A percentile compares a stretch with the other conserved stretches of the same genome.
Conservation (phyloP, 495 filamentous ascomycete species). For the Podospora appendiculata region DNA sequence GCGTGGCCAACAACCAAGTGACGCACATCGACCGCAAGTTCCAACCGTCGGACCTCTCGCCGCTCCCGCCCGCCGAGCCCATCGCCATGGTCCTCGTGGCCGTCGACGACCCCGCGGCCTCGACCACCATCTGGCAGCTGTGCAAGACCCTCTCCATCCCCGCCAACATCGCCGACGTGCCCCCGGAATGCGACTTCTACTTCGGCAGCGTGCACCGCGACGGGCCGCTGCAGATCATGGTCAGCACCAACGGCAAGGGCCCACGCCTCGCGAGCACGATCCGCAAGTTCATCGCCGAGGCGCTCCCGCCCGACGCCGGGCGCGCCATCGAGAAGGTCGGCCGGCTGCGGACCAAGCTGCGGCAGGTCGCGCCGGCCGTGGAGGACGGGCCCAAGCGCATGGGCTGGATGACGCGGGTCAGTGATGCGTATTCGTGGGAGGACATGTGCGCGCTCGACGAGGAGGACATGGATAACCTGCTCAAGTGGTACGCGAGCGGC, state of each 20-base stretch:
- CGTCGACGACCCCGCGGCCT: constrained; percentile 84
- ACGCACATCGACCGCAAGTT: constrained; percentile 75
- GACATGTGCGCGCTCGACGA: constrained; percentile 82
- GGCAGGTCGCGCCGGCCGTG: constrained; percentile 61
- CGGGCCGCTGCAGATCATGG: constrained; percentile 95
- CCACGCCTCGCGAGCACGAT: constrained; percentile 86
- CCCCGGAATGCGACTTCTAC: constrained; percentile 96
- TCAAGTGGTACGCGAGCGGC: constrained; percentile 57
- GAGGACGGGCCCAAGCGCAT: constrained; percentile 84
- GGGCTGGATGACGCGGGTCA: constrained; percentile 91
- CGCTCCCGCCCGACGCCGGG: constrained; percentile 68
- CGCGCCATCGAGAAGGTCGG: constrained; percentile 80
- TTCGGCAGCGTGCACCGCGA: constrained; percentile 94
- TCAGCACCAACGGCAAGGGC: constrained; percentile 94
- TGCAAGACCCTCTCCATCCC: constrained; percentile 79
- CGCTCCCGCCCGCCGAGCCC: constrained; percentile 28
- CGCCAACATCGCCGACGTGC: constrained; percentile 95
- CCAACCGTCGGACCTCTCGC: constrained; percentile 60
- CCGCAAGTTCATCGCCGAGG: constrained; percentile 69
- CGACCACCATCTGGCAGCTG: constrained; percentile 79
- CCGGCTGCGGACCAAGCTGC: constrained; percentile 65
- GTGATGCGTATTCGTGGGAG: constrained; percentile 77
- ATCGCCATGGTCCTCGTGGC: constrained; percentile 78
- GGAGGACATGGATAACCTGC: constrained; percentile 70
- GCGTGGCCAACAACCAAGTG: constrained; percentile 65